Percentiles rank a stretch among this genome's conserved stretches.
phyloP scores from a whole-genome alignment of 164 flowering plant species.

The Sedum album region DNA sequence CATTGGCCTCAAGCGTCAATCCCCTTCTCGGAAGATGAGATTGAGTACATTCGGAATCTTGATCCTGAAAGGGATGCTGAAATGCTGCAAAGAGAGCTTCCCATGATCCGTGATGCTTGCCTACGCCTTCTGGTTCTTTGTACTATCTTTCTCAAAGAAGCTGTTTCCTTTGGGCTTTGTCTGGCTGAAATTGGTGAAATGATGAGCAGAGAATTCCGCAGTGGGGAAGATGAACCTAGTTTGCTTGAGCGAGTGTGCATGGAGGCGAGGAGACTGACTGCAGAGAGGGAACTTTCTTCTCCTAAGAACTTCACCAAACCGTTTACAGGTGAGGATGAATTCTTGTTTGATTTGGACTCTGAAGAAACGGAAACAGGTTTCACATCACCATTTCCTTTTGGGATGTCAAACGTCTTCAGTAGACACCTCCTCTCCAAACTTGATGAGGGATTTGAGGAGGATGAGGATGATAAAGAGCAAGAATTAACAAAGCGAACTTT shows the following conservation, averaged over 20 bases:
- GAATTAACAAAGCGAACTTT: conserved; percentile 15
- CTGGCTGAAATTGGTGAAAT: conserved; percentile 77
- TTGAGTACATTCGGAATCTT: conserved; percentile 45
- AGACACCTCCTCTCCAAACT: conserved; percentile 36
- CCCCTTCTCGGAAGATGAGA: conserved; percentile 72
- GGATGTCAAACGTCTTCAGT: conserved; percentile 22
- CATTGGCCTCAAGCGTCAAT: conserved; percentile 84
- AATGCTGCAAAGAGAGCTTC: conserved; percentile 58
- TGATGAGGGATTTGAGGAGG: conserved; percentile 48
- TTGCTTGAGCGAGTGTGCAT: conserved; percentile 57
- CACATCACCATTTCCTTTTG: conserved; percentile 17
- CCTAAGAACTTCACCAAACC: not conserved
- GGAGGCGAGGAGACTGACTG: conserved; percentile 48
- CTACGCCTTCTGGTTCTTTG: conserved; percentile 55
- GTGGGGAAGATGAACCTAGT: conserved; percentile 71
- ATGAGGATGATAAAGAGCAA: conserved; percentile 44
- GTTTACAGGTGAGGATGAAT: conserved; percentile 26
- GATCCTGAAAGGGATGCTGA: conserved; percentile 44
- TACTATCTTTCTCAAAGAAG: conserved; percentile 65
- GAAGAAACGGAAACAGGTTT: conserved; percentile 26
- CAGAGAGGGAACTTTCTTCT: conserved; percentile 20
- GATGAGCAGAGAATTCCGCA: conserved; percentile 65
- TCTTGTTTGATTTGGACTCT: conserved; percentile 49
- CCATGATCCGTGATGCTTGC: conserved; percentile 74
- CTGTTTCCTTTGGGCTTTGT: conserved; percentile 59